Base-by-base conservation (phyloP, 2,329 filamentous ascomycete species). In the Fusarium redolens region DNA sequence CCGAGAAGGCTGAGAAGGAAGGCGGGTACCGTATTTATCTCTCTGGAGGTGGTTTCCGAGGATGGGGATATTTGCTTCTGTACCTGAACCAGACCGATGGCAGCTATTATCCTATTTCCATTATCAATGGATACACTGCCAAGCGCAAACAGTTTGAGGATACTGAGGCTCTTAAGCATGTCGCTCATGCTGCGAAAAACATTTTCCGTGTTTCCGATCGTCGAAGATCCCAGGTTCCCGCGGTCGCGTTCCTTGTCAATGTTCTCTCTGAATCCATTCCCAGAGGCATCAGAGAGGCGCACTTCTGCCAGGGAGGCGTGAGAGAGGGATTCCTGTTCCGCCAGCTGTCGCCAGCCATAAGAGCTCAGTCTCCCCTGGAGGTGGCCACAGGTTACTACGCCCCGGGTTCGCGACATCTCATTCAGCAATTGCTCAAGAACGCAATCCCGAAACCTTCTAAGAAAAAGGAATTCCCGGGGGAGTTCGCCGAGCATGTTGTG, bases 281-380 rank as follows among this genome's bases (percentile, higher is more conserved):
- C 1, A 82, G 83, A 43, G 82, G 81, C n/a, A 88, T 92, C 69
- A 86, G 86, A 45, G 84, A 87, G 40, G 89, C 92, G 4, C 86
- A 89, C 37, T 93, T 93, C 82, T 92, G 90, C 68, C 92, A 93
- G 77, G 92, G 92, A 22, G 92, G 92, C 8, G 90, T 93, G 5
- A 84, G 92, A 35, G 92, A 93, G 81, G 92, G 92, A 0, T 87
- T 87, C 62, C 82, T 93, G 2, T 93, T 91, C 79, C 82, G 85
- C 15, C 83, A 83, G 44, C 84, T 93, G 12, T 69, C 83, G 0
- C 74, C 81, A 0, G 77, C 82, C 1, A 80, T 88, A 13, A 86
- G 89, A 51, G 81, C 81, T 3, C 83, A 90, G 65, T 82, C 89
- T 62, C 91, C 91, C 1, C 80, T 93, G 2, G 82, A 89, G 15